phyloP scores from a whole-genome alignment of 2,329 filamentous ascomycete species.

The Elsinoe arachidis region DNA sequence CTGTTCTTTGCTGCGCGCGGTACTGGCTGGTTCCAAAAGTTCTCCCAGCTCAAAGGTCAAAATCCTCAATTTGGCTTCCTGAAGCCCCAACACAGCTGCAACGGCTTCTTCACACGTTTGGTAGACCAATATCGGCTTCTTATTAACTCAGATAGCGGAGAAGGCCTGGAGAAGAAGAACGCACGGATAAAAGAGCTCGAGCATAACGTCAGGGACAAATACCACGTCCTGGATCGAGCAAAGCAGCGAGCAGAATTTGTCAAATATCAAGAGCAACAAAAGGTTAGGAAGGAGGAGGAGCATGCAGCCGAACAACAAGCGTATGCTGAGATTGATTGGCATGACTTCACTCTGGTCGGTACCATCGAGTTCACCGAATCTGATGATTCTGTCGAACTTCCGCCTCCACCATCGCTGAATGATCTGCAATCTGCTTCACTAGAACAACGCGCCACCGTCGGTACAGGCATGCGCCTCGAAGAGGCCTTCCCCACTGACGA shows the following conservation, averaged over 20 bases:
- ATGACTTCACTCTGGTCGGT: conserved; percentile 92
- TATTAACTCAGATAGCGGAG: conserved; percentile 57
- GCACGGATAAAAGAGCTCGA: conserved; percentile 64
- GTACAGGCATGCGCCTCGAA: conserved; percentile 72
- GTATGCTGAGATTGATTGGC: conserved; percentile 91
- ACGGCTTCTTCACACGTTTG: conserved; percentile 88
- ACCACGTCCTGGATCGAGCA: conserved; percentile 68
- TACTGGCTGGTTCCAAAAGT: conserved; percentile 77
- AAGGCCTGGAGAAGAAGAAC: conserved; percentile 63
- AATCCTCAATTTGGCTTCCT: conserved; percentile 97
- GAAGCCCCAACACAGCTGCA: conserved; percentile 86
- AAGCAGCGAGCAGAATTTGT: conserved; percentile 81
- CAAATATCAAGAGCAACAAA: conserved; percentile 75
- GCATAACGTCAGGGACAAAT: conserved; percentile 69
- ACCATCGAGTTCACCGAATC: conserved; percentile 85
- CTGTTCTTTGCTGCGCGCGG: conserved; percentile 90
- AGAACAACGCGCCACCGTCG: conserved; percentile 88
- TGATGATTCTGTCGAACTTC: conserved; percentile 78
- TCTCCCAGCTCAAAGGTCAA: conserved; percentile 78
- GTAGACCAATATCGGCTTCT: conserved; percentile 89
- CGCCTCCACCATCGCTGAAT: conserved; percentile 78
- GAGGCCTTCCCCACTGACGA: conserved; percentile 51
- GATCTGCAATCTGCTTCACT: conserved; percentile 91
- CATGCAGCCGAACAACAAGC: conserved; percentile 69
- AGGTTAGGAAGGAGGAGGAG: conserved; percentile 79